Base-by-base conservation (phyloP, 1,284 basidiomycete species). In the Abortiporus biennis region DNA sequence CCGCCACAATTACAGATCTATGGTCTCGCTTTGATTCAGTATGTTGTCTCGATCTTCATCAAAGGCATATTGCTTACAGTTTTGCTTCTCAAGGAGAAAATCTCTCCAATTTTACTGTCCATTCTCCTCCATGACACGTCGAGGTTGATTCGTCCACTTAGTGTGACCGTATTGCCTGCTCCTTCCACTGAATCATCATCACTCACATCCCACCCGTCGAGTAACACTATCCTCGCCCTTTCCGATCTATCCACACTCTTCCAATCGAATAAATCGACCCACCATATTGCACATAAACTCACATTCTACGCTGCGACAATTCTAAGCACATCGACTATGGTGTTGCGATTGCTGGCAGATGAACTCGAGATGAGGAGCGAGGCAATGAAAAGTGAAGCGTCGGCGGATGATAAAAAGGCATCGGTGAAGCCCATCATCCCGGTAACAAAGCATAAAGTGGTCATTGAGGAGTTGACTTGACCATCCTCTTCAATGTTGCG, bases 1-100 rank as follows among this genome's bases (percentile, higher is more conserved):
- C 69, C 15, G 68, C 67, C 15, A 68, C 72, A 4, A 62, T 76
- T n/a, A 72, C 71, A 3, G 74, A 79, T 45, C 54, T 84, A 3
- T 83, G 79, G 76, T 78, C 82, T 6, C 65, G 70, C 9, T 71
- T 80, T 43, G 64, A 69, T 20, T 52, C 66, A 15, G 82, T 82
- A 51, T 38, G 74, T 62, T 22, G 31, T 19, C 22, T 38, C 33
- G 15, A 21, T 36, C 24, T 32, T 15, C 12, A 27, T 16, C 6
- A 19, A 34, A 20, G 20, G 6, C 13, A 6, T 35, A 34, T 19
- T n/a, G 27, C 27, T 29, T 9, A 29, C 27, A 9, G 27, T n/a
- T n/a, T n/a, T 9, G 42, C 9, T 43, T 21, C 12, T 19, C 15
- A 47, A 82, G 78, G 72, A 63, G 15, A 57, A 62, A 25, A 59